Conservation (phyloP, 2,329 filamentous ascomycete species). For the Mollisiaceae sp. region DNA sequence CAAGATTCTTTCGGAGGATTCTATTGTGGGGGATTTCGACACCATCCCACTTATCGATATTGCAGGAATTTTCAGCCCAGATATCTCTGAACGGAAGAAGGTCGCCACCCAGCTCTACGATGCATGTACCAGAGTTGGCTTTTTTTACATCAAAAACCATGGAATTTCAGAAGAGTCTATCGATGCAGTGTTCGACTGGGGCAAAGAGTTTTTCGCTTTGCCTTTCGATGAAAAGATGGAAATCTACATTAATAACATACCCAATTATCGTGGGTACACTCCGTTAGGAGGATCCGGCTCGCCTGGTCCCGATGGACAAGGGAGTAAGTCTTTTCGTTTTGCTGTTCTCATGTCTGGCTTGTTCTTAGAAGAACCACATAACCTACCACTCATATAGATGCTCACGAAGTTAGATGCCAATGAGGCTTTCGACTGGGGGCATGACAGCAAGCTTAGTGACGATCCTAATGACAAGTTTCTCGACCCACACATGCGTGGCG, state of each 20-base stretch:
- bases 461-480: slow-evolving; percentile 21
- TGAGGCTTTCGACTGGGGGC: slow-evolving; percentile 35
- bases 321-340: slow-evolving; percentile 16
- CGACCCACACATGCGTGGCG: slow-evolving; percentile 27
- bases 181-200: slow-evolving; percentile 43
- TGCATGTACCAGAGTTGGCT: slow-evolving; percentile 44
- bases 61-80: slow-evolving; percentile 37
- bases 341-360: too few relatives aligned
- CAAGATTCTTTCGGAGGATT: background rate
- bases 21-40: slow-evolving; percentile 29
- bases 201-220: slow-evolving; percentile 34
- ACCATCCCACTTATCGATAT: slow-evolving; percentile 48
- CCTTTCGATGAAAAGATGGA: slow-evolving; percentile 37
- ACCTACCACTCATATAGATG: background rate
- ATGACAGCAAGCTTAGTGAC: slow-evolving; percentile 28
- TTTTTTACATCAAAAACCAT: slow-evolving; percentile 46
- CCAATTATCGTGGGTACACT: slow-evolving; percentile 36
- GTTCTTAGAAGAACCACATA: too few relatives aligned
- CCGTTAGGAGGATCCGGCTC: slow-evolving; percentile 30
- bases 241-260: slow-evolving; percentile 33
- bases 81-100: slow-evolving; percentile 38
- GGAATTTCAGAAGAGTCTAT: slow-evolving; percentile 49
- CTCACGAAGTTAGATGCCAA: slow-evolving; percentile 28
- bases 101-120: slow-evolving; percentile 41
- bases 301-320: slow-evolving; percentile 28